These are phyloP conservation scores for Bimuria novae-zelandiae DNA, from an alignment of 2,329 filamentous ascomycete genomes.

Conservation along the genomic window DNA sequence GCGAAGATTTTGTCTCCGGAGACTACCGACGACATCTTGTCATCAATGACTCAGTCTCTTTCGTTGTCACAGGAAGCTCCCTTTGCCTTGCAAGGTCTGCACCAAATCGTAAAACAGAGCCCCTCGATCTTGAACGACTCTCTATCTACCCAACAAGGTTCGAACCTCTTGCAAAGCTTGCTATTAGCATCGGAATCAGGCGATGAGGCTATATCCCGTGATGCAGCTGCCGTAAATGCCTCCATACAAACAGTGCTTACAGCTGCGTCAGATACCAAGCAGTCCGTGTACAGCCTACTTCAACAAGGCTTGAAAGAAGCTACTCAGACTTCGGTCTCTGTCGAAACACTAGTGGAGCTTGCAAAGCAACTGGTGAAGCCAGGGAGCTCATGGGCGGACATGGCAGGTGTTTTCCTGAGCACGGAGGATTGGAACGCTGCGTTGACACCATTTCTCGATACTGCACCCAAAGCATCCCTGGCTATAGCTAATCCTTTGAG, in stretches of 20 bases:
- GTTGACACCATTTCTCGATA: slow-evolving; percentile 60
- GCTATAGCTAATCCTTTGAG: slow-evolving; percentile 75
- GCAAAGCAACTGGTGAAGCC: slow-evolving; percentile 54
- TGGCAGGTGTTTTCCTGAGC: slow-evolving; percentile 64
- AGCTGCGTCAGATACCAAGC: slow-evolving; percentile 47
- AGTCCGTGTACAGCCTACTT: slow-evolving; percentile 58
- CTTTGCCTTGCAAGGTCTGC: slow-evolving; percentile 51
- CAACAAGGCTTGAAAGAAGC: slow-evolving; percentile 56
- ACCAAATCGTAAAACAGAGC: slow-evolving; percentile 48
- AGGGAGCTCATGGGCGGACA: slow-evolving; percentile 29
- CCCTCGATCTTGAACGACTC: slow-evolving; percentile 51
- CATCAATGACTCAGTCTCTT: slow-evolving; percentile 46
- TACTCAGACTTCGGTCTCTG: slow-evolving; percentile 49
- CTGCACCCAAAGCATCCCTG: slow-evolving; percentile 64
- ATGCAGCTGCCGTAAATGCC: slow-evolving; percentile 46
- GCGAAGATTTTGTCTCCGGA: slow-evolving; percentile 38
- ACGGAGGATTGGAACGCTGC: slow-evolving; percentile 67
- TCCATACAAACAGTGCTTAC: slow-evolving; percentile 42
- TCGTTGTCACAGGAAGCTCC: slow-evolving; percentile 41
- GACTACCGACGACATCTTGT: slow-evolving; percentile 46
- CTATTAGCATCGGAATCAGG: slow-evolving; percentile 59
- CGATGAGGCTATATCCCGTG: slow-evolving; percentile 56
- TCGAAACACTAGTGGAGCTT: slow-evolving; percentile 62
- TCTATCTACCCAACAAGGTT: slow-evolving; percentile 51
- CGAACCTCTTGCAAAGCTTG: slow-evolving; percentile 57